phyloP scores from a whole-genome alignment of 2,329 filamentous ascomycete species.

The Fusarium pseudocircinatum region DNA sequence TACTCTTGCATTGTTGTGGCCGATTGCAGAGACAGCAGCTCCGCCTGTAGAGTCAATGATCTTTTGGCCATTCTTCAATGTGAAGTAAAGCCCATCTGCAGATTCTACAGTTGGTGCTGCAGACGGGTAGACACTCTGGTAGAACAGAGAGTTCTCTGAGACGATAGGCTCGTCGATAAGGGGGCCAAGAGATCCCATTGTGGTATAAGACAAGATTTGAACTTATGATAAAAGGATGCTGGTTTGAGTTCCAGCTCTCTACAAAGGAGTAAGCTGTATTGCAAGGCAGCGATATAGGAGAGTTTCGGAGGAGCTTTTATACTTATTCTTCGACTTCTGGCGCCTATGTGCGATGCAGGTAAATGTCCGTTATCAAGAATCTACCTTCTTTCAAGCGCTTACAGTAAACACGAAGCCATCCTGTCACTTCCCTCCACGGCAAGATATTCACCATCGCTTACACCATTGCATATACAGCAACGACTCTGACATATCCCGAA shows the following conservation, averaged over 20 bases:
- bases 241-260: neutral
- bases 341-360: too few species aligned
- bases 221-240: neutral
- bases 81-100: neutral
- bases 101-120: neutral
- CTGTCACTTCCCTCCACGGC: neutral
- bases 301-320: neutral
- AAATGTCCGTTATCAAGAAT: neutral
- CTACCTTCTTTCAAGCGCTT: neutral
- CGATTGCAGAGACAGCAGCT: neutral
- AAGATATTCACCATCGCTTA: neutral
- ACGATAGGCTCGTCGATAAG: neutral
- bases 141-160: neutral
- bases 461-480: neutral
- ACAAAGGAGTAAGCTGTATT: neutral
- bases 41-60: neutral
- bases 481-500: neutral
- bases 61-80: neutral
- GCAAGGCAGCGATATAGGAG: accelerated
- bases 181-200: neutral
- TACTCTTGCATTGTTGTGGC: neutral
- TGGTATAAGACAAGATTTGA: neutral
- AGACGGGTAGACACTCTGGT: neutral
- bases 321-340: too few species aligned
- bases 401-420: neutral